Conservation (phyloP, 2,329 filamentous ascomycete species). For the Blastomyces silverae region DNA sequence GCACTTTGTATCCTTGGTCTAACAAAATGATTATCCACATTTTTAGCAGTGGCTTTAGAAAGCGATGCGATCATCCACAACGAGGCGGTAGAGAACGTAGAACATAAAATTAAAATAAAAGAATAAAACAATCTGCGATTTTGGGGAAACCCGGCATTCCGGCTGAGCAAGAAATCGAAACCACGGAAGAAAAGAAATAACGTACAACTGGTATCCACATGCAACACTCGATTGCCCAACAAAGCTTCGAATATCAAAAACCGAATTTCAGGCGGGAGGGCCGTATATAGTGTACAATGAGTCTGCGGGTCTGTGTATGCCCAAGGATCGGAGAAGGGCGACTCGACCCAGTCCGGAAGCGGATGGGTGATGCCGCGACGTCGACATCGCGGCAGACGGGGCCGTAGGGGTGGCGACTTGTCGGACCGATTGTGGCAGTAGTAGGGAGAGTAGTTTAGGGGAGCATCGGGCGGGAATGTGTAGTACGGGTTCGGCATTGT, state of each 20-base stretch:
- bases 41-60: background rate
- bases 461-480: slow-evolving; percentile 11
- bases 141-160: background rate
- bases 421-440: slow-evolving; percentile 10
- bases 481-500: slow-evolving; percentile 11
- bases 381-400: slow-evolving; percentile 1
- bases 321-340: slow-evolving; percentile 1
- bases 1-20: background rate
- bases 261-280: slow-evolving; percentile 8
- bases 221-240: slow-evolving; percentile 10
- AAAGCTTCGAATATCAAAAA: slow-evolving; percentile 11
- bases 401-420: slow-evolving; percentile 2
- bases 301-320: slow-evolving; percentile 5
- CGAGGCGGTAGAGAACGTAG: background rate
- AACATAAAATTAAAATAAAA: background rate
- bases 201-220: background rate
- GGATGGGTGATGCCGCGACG: slow-evolving; percentile 8
- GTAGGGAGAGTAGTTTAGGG: background rate
- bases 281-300: background rate
- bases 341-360: slow-evolving; percentile 9
- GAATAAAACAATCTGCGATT: background rate
- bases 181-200: background rate
- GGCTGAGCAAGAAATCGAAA: background rate
- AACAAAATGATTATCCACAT: background rate
- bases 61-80: background rate